Conservation (phyloP, 2,329 filamentous ascomycete species). For the Aschersonia sp. region DNA sequence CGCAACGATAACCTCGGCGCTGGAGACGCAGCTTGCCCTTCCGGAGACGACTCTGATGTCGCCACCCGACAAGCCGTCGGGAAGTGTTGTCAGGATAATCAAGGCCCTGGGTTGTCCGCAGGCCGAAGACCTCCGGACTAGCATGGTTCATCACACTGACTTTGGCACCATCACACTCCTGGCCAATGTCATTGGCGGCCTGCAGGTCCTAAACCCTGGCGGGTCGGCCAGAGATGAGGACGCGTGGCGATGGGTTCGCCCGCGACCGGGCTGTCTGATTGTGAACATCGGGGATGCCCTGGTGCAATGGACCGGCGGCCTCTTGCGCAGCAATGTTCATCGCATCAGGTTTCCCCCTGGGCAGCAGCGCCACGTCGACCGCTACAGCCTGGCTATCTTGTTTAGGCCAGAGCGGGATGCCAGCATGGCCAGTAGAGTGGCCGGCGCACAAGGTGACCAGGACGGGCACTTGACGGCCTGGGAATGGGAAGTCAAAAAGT, state of each 20-base stretch:
- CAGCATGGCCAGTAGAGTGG: neutral
- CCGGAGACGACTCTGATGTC: neutral
- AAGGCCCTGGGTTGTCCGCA: constrained; percentile 7
- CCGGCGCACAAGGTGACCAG: neutral
- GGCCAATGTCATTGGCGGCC: constrained; percentile 18
- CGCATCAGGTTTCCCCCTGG: constrained; percentile 5
- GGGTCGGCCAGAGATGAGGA: constrained; percentile 2
- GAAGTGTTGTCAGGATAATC: constrained; percentile 1
- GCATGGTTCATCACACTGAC: constrained; percentile 18
- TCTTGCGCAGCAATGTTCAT: constrained; percentile 12
- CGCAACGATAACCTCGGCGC: neutral
- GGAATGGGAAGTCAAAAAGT: constrained; percentile 1
- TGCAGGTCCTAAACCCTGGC: constrained; percentile 17
- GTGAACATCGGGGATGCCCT: constrained; percentile 10
- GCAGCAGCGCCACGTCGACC: constrained; percentile 16
- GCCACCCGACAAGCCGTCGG: neutral
- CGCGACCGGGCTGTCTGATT: constrained; percentile 10
- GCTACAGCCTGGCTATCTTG: neutral
- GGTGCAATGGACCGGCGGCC: constrained; percentile 10
- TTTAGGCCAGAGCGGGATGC: neutral
- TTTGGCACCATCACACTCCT: constrained; percentile 21
- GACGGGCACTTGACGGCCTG: neutral
- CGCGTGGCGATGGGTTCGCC: constrained; percentile 10
- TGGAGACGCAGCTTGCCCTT: neutral
- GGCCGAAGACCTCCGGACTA: constrained; percentile 8